A percentile compares a stretch with the other conserved stretches of the same genome.
Conservation (phyloP, 192 early-diverging fungal species). For the Coemansia asiatica region DNA sequence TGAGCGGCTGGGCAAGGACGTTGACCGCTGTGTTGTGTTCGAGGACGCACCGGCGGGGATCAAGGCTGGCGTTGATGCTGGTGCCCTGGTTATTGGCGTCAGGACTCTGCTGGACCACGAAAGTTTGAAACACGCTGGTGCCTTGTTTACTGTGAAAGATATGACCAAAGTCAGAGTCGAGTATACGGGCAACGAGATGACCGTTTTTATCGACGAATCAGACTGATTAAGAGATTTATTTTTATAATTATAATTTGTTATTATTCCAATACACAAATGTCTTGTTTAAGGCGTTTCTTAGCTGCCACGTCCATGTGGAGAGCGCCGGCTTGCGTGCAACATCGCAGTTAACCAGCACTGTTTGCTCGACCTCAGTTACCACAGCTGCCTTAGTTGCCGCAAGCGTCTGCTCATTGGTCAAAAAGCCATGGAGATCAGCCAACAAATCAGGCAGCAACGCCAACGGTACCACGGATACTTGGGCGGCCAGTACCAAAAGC, state of each 20-base stretch:
- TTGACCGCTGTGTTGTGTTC: constrained; percentile 27
- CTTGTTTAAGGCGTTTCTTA: constrained; percentile 15
- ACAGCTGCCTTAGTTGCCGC: constrained; percentile 3
- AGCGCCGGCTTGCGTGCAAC: constrained; percentile 28
- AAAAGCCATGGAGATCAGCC: neutral
- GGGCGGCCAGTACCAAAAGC: constrained; percentile 18
- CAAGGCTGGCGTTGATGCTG: constrained; percentile 8
- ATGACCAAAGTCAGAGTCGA: constrained; percentile 19
- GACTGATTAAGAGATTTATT: neutral
- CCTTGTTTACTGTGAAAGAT: constrained; percentile 23
- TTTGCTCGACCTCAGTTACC: constrained; percentile 11
- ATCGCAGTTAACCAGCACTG: constrained; percentile 18
- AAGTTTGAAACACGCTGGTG: constrained; percentile 29
- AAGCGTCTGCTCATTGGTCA: neutral
- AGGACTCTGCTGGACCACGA: constrained; percentile 15
- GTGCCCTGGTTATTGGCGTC: constrained; percentile 25
- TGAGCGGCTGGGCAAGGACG: constrained; percentile 8
- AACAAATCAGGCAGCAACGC: constrained; percentile 27
- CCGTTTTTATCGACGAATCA: constrained; percentile 19
- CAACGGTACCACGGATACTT: constrained; percentile 18
- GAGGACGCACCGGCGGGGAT: constrained; percentile 38
- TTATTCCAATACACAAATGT: too few relatives aligned
- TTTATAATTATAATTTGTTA: neutral
- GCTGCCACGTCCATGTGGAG: constrained; percentile 32
- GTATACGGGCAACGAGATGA: neutral